A percentile compares a stretch with the other conserved stretches of the same genome.
These are phyloP conservation scores for Talaromyces sp. DNA, from an alignment of 2,329 filamentous ascomycete genomes.

Conservation along the genomic window DNA sequence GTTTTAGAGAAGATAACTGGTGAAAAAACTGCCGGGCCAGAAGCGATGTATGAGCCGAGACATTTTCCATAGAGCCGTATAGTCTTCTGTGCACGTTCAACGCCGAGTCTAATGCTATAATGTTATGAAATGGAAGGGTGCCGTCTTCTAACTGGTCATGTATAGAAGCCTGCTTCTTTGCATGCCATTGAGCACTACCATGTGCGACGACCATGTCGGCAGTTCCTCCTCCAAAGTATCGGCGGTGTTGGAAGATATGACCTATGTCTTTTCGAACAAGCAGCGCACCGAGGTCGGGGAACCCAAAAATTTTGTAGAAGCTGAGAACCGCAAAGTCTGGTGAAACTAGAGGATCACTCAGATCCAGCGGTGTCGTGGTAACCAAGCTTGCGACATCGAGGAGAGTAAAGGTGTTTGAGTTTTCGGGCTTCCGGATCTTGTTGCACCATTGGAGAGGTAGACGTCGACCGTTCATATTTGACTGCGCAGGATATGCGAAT, in stretches of 20 bases:
- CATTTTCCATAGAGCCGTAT: slow-evolving; percentile 63
- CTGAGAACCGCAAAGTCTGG: slow-evolving; percentile 86
- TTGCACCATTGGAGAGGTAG: slow-evolving; percentile 65
- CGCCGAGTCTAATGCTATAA: slow-evolving; percentile 73
- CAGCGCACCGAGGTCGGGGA: slow-evolving; percentile 81
- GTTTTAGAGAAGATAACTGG: slow-evolving; percentile 55
- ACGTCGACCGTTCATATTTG: slow-evolving; percentile 80
- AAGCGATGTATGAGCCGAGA: slow-evolving; percentile 65
- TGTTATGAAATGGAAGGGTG: slow-evolving; percentile 83
- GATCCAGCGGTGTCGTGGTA: slow-evolving; percentile 69
- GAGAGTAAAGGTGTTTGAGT: slow-evolving; percentile 53
- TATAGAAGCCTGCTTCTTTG: slow-evolving; percentile 61
- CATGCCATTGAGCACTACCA: slow-evolving; percentile 73
- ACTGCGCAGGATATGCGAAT: slow-evolving; percentile 85
- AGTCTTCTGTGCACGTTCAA: slow-evolving; percentile 62
- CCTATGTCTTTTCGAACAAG: slow-evolving; percentile 70
- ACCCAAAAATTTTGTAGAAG: slow-evolving; percentile 97
- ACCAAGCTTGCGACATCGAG: slow-evolving; percentile 79
- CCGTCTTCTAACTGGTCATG: slow-evolving; percentile 88
- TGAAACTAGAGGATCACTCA: slow-evolving; percentile 54
- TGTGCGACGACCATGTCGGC: slow-evolving; percentile 76
- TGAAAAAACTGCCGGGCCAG: slow-evolving; percentile 56
- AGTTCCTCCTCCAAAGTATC: slow-evolving; percentile 90
- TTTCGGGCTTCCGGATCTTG: slow-evolving; percentile 35
- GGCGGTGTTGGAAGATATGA: slow-evolving; percentile 57